Evolutionary conservation across 2,329 filamentous ascomycete species (phyloP), one percentile per base, ranked within the genome.

Genomic region (Fonsecaea nubica): DNA sequence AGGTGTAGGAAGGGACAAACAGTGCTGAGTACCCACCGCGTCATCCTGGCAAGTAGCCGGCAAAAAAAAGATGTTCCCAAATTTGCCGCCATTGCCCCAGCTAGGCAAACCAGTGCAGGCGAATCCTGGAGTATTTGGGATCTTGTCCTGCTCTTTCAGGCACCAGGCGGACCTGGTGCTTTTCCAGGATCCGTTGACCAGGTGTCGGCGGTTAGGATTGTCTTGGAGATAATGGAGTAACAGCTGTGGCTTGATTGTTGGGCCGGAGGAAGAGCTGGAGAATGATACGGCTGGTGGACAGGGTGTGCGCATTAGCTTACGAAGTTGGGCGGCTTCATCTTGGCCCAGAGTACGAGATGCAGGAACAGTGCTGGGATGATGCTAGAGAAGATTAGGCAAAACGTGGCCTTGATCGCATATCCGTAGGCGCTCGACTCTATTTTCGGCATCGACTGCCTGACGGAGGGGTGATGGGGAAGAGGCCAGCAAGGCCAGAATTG

Each of bases 351-450:
- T 33, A 21, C 50, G 58, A 52, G 35, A 58, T 62, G 18, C 54
- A 52, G 59, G 59, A 48, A 55, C 60, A 48, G n/a, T 36, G 12
- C 13, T 21, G 18, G 62, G 62, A 30, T 48, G n/a, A 42, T 54
- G 53, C 18, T 18, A 38, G 32, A 61, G 57, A 33, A 61, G 63
- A 42, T 61, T 48, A 52, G 57, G 58, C 58, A 55, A 36, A 52
- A 58, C 40, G 35, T 45, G 64, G 54, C 38, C 64, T 58, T 33
- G 35, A 62, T 58, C 45, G 58, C 58, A 62, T 50, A 55, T 48
- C 54, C 54, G 58, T 38, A 66, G 45, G 40, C 64, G 58, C 64
- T 56, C 42, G 38, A 38, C 54, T 66, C 64, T 66, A 66, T 63
- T 63, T 63, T 63, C 64, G 62, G 64, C 60, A 52, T 52, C 53